A percentile compares a stretch with the other conserved stretches of the same genome.
These are phyloP conservation scores for Microascus cirrosus DNA, from an alignment of 2,329 filamentous ascomycete species.

Conservation along the genomic window DNA sequence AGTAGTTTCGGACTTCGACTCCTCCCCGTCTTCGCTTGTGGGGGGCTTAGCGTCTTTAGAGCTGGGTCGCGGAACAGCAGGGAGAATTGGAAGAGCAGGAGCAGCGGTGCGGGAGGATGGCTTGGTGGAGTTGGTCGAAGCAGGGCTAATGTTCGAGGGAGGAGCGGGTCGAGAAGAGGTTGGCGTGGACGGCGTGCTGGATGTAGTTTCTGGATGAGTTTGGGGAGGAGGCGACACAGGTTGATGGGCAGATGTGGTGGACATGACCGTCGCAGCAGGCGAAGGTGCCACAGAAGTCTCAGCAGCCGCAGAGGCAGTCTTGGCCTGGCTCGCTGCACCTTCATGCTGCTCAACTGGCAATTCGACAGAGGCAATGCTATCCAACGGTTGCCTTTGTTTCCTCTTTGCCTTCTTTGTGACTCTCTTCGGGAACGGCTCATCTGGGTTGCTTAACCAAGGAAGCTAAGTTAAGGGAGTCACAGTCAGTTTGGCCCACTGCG, in stretches of 20 bases:
- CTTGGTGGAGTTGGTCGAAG: slow-evolving; percentile 15
- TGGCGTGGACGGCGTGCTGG: slow-evolving; percentile 7
- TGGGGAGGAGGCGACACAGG: background rate
- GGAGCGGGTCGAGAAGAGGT: slow-evolving; percentile 4
- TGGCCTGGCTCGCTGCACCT: slow-evolving; percentile 13
- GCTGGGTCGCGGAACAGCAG: slow-evolving; percentile 29
- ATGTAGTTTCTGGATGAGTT: background rate
- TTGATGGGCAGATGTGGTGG: background rate
- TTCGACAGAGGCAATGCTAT: slow-evolving; percentile 26
- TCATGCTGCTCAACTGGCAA: slow-evolving; percentile 28
- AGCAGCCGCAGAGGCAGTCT: slow-evolving; percentile 8
- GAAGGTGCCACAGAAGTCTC: slow-evolving; percentile 3
- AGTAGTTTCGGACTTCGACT: background rate
- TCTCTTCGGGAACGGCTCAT: slow-evolving; percentile 10
- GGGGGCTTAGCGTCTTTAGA: slow-evolving; percentile 15
- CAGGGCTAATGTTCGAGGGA: slow-evolving; percentile 6
- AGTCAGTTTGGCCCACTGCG: background rate
- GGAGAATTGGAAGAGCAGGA: slow-evolving; percentile 32
- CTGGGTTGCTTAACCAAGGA: slow-evolving; percentile 2
- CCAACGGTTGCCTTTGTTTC: slow-evolving; percentile 19
- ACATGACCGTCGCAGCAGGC: background rate
- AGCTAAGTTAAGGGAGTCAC: background rate
- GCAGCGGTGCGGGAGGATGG: background rate
- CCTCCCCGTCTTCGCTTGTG: background rate
- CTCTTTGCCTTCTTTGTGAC: slow-evolving; percentile 25